Base-by-base conservation (phyloP, 2,329 filamentous ascomycete genomes). In the Penicillium sp. region DNA sequence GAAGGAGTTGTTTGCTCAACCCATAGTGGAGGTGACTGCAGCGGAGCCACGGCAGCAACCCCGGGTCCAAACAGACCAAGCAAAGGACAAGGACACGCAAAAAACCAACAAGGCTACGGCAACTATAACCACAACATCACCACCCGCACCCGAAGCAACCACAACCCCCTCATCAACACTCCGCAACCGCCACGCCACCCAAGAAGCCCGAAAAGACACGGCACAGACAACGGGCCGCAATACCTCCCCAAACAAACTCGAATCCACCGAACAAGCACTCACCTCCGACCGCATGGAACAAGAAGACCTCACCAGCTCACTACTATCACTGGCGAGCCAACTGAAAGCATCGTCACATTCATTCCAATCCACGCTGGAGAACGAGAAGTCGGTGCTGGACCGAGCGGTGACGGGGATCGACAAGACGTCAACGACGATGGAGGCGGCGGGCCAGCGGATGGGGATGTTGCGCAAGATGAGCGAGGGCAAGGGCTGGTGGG, bases 401-500 rank as follows among this genome's bases (percentile, higher is more conserved):
- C 80, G 85, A 10, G 89, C 92, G 1, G 82, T 85, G 1, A 79
- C 87, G 50, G 89, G 89, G 0, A 79, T 97, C 61, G 88, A 92
- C 64, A 86, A 84, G 69, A 95, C 87, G 62, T 85, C 87, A 53
- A 74, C 79, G 41, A 86, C 86, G 16, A 87, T 97, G 81, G 86
- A 91, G 54, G 82, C 84, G 1, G 90, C 92, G 3, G 84, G 84
- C 47, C 82, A 83, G 57, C 78, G 84, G 56, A 95, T 97, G 89
- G 87, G 89, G 1, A 80, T 82, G 63, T 71, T 97, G 67, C 79
- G 83, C 61, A 81, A 81, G 46, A 90, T 95, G 85, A 90, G 87
- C 14, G 92, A 96, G 75, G 92, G 91, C 3, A 86, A 87, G 68
- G 91, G 91, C 0, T 95, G 88, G 88, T 90, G 82, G 84, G 91